These are phyloP conservation scores for Agrostemma githago DNA, from an alignment of 148 eudicot genomes.

Conservation along the genomic window DNA sequence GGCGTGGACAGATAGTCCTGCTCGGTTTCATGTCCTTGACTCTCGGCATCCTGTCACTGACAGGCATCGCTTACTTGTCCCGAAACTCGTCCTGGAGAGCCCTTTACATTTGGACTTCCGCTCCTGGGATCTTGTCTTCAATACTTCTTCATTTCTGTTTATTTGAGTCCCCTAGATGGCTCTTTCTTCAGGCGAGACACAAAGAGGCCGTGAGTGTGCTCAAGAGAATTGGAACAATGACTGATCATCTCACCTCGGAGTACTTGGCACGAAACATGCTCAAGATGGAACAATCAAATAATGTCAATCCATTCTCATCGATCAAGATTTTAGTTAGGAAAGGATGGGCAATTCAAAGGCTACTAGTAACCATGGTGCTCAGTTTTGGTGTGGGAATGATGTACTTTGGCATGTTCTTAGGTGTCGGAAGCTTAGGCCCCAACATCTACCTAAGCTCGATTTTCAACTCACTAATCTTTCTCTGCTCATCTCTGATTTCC, in stretches of 20 bases:
- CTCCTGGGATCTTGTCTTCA: slow-evolving; percentile 21
- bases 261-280: slow-evolving; percentile 3
- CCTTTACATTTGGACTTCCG: slow-evolving; percentile 27
- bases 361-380: slow-evolving; percentile 18
- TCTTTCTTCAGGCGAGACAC: slow-evolving; percentile 18
- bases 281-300: slow-evolving; percentile 2
- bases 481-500: slow-evolving; percentile 16
- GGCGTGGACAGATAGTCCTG: slow-evolving; percentile 24
- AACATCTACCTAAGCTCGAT: slow-evolving; percentile 21
- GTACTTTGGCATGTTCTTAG: slow-evolving; percentile 32
- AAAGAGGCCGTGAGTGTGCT: slow-evolving; percentile 16
- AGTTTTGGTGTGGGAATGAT: slow-evolving; percentile 30
- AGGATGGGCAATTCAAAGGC: slow-evolving; percentile 27
- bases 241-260: not conserved
- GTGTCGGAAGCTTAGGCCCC: slow-evolving; percentile 28
- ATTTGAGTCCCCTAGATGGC: slow-evolving; percentile 31
- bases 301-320: slow-evolving; percentile 17
- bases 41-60: slow-evolving; percentile 16
- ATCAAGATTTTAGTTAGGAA: slow-evolving; percentile 15
- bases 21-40: slow-evolving; percentile 19
- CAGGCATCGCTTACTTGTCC: slow-evolving; percentile 18
- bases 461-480: slow-evolving; percentile 15
- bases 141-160: slow-evolving; percentile 13
- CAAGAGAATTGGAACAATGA: slow-evolving; percentile 11
- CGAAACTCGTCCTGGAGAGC: slow-evolving; percentile 23